Conservation (phyloP, 345 rosid species). For the Pelargonium nanum region DNA sequence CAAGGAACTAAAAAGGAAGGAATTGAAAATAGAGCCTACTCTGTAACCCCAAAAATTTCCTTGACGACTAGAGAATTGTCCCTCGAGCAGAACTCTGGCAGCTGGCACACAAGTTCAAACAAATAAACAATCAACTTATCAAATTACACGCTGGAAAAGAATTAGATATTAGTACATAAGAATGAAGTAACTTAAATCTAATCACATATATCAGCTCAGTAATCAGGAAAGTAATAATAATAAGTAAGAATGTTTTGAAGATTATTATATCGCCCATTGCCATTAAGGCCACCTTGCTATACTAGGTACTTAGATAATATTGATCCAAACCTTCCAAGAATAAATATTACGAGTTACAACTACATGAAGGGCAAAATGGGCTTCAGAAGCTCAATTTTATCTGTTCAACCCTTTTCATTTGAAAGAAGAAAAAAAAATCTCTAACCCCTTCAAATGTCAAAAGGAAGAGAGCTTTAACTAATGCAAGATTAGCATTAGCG, state of each 20-base stretch:
- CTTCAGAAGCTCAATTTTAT: no score
- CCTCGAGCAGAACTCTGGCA: constrained; percentile 77
- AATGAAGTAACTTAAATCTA: background rate
- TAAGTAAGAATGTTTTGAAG: background rate
- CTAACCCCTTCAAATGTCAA: background rate
- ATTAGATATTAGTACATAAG: background rate
- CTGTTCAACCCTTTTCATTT: no score
- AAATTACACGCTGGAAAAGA: background rate
- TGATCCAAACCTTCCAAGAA: background rate
- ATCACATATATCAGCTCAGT: background rate
- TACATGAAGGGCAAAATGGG: no score
- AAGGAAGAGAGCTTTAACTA: background rate
- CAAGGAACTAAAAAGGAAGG: background rate
- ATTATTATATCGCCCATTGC: no score
- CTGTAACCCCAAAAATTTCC: constrained; percentile 92
- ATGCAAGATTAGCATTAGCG: background rate
- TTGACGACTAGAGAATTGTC: constrained; percentile 73
- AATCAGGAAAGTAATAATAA: background rate
- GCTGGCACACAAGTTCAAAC: constrained; percentile 32
- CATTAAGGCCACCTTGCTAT: no score
- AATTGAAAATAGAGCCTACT: constrained; percentile 33
- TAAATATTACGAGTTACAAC: no score
- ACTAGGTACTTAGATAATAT: background rate
- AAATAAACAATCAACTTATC: constrained; percentile 9
- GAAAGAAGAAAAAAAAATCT: background rate